Conservation (phyloP, 495 filamentous ascomycete species). For the Penicillium egyptiacum region DNA sequence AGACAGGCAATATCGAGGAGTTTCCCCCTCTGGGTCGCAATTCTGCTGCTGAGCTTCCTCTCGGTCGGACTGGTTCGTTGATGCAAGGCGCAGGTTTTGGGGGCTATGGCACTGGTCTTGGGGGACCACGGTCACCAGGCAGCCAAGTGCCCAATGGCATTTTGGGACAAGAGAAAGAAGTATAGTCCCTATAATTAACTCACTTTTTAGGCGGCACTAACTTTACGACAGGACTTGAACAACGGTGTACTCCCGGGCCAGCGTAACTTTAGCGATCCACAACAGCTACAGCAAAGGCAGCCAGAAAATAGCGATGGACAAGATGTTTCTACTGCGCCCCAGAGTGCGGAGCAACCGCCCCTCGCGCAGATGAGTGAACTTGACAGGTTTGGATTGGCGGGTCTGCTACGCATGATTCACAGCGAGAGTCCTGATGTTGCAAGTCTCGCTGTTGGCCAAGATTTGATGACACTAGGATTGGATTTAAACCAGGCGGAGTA, state of each 20-base stretch:
- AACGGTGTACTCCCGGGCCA: conserved; percentile 36
- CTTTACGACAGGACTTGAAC: conserved; percentile 31
- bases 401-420: conserved; percentile 75
- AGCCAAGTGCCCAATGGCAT: conserved; percentile 43
- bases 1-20: conserved; percentile 71
- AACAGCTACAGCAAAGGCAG: conserved; percentile 40
- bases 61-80: conserved; percentile 62
- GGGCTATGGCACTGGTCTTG: conserved; percentile 47
- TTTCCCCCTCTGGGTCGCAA: conserved; percentile 80
- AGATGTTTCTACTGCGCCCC: conserved; percentile 36
- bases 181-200: conserved; percentile 9
- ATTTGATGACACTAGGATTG: conserved; percentile 72
- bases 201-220: conserved; percentile 7
- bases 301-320: conserved; percentile 42
- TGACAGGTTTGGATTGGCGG: conserved; percentile 79
- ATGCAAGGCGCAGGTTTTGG: conserved; percentile 68
- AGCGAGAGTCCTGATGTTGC: conserved; percentile 75
- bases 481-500: conserved; percentile 81
- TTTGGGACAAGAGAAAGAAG: conserved; percentile 47
- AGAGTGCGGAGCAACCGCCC: conserved; percentile 54
- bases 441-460: conserved; percentile 72
- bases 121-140: conserved; percentile 44
- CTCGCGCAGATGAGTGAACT: conserved; percentile 73
- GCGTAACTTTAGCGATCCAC: conserved; percentile 36
- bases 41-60: conserved; percentile 66